These are phyloP conservation scores for Sistotremastrum niveocremeum DNA, from an alignment of 768 basidiomycete species.

Conservation along the genomic window DNA sequence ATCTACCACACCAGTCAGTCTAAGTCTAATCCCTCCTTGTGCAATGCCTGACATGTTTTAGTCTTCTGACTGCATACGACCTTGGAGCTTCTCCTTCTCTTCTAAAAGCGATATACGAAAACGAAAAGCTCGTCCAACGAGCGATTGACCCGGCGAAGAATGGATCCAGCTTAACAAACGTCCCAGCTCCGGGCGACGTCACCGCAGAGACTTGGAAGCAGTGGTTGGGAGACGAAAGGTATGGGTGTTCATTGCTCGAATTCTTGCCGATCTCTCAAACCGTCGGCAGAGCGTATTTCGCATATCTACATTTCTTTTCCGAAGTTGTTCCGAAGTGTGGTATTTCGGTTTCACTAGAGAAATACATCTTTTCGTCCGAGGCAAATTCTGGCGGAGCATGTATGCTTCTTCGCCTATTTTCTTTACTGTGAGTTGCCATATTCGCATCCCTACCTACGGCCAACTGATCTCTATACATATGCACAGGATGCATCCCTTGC, in stretches of 20 bases:
- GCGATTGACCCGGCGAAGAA: slow-evolving; percentile 26
- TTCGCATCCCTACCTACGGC: not conserved
- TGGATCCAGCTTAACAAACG: not conserved
- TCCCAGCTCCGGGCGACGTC: slow-evolving; percentile 10
- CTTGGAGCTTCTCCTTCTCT: slow-evolving; percentile 33
- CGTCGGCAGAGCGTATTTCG: slow-evolving; percentile 21
- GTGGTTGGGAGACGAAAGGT: slow-evolving; percentile 37
- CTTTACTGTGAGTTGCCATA: slow-evolving; percentile 19
- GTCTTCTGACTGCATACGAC: slow-evolving; percentile 43
- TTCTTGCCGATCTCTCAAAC: slow-evolving; percentile 12
- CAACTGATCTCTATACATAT: too few species aligned
- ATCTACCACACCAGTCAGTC: slow-evolving; percentile 44
- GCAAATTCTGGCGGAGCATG: slow-evolving; percentile 19
- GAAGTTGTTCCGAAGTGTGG: slow-evolving; percentile 25
- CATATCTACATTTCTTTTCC: slow-evolving; percentile 22
- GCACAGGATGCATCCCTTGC: slow-evolving; percentile 38
- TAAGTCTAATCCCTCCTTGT: not conserved
- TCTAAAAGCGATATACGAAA: slow-evolving; percentile 36
- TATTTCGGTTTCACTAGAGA: slow-evolving; percentile 27
- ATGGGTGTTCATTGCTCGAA: slow-evolving; percentile 14
- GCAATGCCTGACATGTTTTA: slow-evolving; percentile 9
- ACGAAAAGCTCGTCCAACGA: slow-evolving; percentile 23
- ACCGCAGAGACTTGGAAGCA: slow-evolving; percentile 34
- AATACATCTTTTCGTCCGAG: slow-evolving; percentile 30
- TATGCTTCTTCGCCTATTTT: slow-evolving; percentile 22